Base-by-base conservation (phyloP, 2,329 filamentous ascomycete genomes). In the Byssoonygena ceratinophila region DNA sequence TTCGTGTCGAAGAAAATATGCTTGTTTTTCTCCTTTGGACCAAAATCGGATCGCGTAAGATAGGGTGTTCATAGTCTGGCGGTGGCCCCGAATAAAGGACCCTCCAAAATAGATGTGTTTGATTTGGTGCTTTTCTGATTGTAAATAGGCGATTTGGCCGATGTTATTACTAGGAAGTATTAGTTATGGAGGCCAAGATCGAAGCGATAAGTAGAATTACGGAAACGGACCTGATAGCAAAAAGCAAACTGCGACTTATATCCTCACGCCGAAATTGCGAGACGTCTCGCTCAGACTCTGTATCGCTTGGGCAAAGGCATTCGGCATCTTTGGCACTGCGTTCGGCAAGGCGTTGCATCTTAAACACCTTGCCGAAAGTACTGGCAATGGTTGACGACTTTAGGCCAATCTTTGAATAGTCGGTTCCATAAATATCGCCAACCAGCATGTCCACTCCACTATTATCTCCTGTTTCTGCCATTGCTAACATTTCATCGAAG, bases 31-130 rank as follows among this genome's bases (percentile, higher is more conserved):
- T 39, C 90, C 91, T 65, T 92, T 88, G 59, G 85, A 89, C 92
- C 92, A 98, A 71, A 97, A 98, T 61, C 88, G 88, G 71, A 98
- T 96, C 64, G 91, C 92, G 65, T 95, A 98, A 52, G 85, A 90
- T 8, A 98, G 76, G 0, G 92, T 97, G 69, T 97, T 94, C 81
- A 98, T 98, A 11, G 92, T 98, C 71, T 97, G 92, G 14, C 86
- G 82, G 68, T 98, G 92, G 37, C 92, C 92, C 39, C 92, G 83
- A 65, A 98, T 97, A 66, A 97, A 98, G 5, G 86, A 92, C 22
- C 92, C 92, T 20, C 92, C 92, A 69, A 98, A 98, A 73, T 98
- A 98, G 56, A 98, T 97, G 64, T 91, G 83, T 57, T 87, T 85
- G 23, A 97, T 76, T 43, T 84, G 80, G 71, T 98, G 91, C 64